A percentile compares a stretch with the other conserved stretches of the same genome.
Evolutionary conservation across 805 yeast species (phyloP).

Genomic region (Millerago galiae): DNA sequence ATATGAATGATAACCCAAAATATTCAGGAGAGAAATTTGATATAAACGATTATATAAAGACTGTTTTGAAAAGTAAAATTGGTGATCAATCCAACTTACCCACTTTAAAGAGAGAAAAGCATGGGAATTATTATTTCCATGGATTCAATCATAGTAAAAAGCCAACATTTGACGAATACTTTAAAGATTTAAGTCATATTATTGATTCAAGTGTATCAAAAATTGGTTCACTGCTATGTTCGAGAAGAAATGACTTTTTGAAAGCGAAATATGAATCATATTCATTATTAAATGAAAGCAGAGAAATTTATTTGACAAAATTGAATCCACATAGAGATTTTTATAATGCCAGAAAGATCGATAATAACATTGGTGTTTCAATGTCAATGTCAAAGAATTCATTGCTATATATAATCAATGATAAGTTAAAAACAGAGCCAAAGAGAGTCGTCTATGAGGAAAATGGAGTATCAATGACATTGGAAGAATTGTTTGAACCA

Average conservation of each 20-base stretch:
- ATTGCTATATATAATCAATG: constrained; percentile 34
- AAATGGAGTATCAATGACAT: constrained; percentile 20
- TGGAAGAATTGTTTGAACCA: constrained; percentile 21
- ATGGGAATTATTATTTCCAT: neutral
- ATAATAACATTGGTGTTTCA: constrained; percentile 91
- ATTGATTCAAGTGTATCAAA: constrained; percentile 14
- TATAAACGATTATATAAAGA: constrained; percentile 22
- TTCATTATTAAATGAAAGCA: constrained; percentile 27
- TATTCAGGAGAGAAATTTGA: constrained; percentile 33
- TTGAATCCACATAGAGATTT: constrained; percentile 36
- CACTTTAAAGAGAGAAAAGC: neutral
- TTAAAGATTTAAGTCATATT: constrained; percentile 24
- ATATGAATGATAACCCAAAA: constrained; percentile 18
- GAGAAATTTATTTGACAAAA: constrained; percentile 30
- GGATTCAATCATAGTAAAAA: constrained; percentile 1
- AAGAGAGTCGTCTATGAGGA: constrained; percentile 27
- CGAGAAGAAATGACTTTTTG: constrained; percentile 26
- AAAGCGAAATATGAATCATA: constrained; percentile 31
- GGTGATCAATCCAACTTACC: neutral
- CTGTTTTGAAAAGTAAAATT: constrained; percentile 4
- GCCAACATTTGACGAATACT: constrained; percentile 28
- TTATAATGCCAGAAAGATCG: constrained; percentile 37
- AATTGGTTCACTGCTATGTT: constrained; percentile 13
- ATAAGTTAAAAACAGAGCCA: constrained; percentile 30
- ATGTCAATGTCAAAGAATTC: constrained; percentile 99